These are phyloP conservation scores for Xylariales sp. DNA, from an alignment of 2,329 filamentous ascomycete species.

Conservation along the genomic window DNA sequence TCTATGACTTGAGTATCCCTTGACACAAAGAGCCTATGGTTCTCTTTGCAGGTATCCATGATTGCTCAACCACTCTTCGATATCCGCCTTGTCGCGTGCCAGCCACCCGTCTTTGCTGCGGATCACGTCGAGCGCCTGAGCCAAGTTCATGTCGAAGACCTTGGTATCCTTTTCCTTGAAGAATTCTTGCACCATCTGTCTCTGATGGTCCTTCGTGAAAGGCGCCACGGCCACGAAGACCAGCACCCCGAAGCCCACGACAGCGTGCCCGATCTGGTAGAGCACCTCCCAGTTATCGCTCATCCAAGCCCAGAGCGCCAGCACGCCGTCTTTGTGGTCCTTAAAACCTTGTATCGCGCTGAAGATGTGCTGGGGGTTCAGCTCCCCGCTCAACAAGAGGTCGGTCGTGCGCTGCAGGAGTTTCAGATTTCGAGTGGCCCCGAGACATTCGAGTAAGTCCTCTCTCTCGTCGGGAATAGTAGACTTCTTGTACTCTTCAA, in stretches of 20 bases:
- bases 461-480: slow-evolving; percentile 85
- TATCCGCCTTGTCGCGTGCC: slow-evolving; percentile 70
- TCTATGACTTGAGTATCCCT: too few species aligned
- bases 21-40: too few species aligned
- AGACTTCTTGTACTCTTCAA: slow-evolving; percentile 71
- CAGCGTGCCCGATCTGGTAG: slow-evolving; percentile 75
- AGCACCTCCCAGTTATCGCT: slow-evolving; percentile 85
- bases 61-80: too few species aligned
- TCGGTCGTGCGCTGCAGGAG: slow-evolving; percentile 78
- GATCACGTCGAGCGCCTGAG: slow-evolving; percentile 84
- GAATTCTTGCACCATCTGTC: slow-evolving; percentile 73
- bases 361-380: slow-evolving; percentile 94
- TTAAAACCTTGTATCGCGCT: slow-evolving; percentile 78
- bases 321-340: slow-evolving; percentile 70
- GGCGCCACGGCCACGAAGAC: slow-evolving; percentile 78
- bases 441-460: slow-evolving; percentile 78
- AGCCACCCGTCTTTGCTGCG: slow-evolving; percentile 82
- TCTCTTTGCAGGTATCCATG: too few species aligned
- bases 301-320: slow-evolving; percentile 79
- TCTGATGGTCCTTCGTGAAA: slow-evolving; percentile 74
- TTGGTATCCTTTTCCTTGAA: slow-evolving; percentile 78
- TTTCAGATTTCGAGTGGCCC: slow-evolving; percentile 70
- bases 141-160: slow-evolving; percentile 80
- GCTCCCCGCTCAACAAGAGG: slow-evolving; percentile 70
- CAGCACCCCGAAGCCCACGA: slow-evolving; percentile 80